These are phyloP conservation scores for Wickerhamomyces pijperi DNA, from an alignment of 805 yeast genomes.

Conservation along the genomic window DNA sequence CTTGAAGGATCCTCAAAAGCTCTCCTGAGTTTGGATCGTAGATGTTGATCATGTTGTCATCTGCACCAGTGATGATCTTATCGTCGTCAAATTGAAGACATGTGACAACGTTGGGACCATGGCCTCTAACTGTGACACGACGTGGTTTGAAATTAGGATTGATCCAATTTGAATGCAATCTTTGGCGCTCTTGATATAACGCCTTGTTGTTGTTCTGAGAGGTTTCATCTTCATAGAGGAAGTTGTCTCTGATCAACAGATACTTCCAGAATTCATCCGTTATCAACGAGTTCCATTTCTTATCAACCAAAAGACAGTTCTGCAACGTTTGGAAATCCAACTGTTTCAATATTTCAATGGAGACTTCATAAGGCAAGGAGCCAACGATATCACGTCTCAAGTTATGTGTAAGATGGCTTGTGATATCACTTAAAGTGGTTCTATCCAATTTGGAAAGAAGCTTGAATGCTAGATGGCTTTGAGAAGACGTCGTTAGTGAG, in stretches of 20 bases:
- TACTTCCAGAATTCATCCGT: conserved; percentile 61
- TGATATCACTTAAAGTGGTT: conserved; percentile 48
- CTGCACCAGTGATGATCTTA: conserved; percentile 86
- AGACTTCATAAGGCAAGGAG: conserved; percentile 64
- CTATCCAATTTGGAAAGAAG: conserved; percentile 51
- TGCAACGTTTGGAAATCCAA: conserved; percentile 56
- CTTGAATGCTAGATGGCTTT: conserved; percentile 38
- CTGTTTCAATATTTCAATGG: conserved; percentile 49
- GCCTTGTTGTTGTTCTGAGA: conserved; percentile 2
- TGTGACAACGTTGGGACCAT: conserved; percentile 79
- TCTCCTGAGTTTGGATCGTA: conserved; percentile 69
- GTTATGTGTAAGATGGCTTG: conserved; percentile 36
- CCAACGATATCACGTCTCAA: conserved; percentile 66
- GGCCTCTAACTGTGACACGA: conserved; percentile 55
- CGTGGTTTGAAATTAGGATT: conserved; percentile 58
- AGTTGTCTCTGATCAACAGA: conserved; percentile 49
- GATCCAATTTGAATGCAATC: conserved; percentile 59
- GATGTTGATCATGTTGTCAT: conserved; percentile 71
- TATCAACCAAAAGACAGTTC: conserved; percentile 52
- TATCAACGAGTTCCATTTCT: conserved; percentile 57
- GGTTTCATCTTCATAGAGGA: conserved; percentile 32
- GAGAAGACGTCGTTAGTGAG: conserved; percentile 31
- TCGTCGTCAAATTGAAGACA: conserved; percentile 90
- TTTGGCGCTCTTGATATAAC: conserved; percentile 14
- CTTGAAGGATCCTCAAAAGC: conserved; percentile 50